Evolutionary conservation across 371 early-diverging fungal species (phyloP).

Genomic region (Fennellomyces sp.): DNA sequence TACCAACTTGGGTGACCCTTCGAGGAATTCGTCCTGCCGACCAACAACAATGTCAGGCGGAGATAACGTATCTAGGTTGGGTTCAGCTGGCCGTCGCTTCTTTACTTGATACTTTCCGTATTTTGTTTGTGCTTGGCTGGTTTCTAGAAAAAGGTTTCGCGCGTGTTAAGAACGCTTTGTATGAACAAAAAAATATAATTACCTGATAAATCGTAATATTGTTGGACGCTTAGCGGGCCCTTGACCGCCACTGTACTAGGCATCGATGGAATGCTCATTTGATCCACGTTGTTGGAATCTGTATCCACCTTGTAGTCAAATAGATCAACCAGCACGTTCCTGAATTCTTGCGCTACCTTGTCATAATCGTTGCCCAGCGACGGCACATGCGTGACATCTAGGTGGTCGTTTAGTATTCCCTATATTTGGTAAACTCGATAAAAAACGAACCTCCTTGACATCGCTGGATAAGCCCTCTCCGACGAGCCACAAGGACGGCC

Average conservation of each 20-base stretch:
- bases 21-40: constrained; percentile 62
- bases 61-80: constrained; percentile 48
- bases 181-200: not conserved
- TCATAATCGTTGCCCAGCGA: constrained; percentile 16
- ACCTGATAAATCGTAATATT: constrained; percentile 54
- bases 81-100: constrained; percentile 60
- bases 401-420: constrained; percentile 9
- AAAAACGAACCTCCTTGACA: constrained; percentile 40
- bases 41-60: constrained; percentile 61
- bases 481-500: constrained; percentile 45
- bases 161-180: too few species aligned
- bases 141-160: too few species aligned
- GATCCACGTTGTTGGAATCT: constrained; percentile 16
- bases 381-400: constrained; percentile 12
- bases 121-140: constrained; percentile 60
- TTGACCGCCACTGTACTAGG: constrained; percentile 43
- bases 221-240: constrained; percentile 52
- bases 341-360: constrained; percentile 43
- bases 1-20: constrained; percentile 56
- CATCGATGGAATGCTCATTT: constrained; percentile 31
- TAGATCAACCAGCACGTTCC: constrained; percentile 38
- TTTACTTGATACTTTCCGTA: constrained; percentile 70
- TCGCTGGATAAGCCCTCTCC: constrained; percentile 42
- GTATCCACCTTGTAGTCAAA: constrained; percentile 32
- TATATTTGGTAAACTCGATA: not conserved